Percentiles rank a stretch among this genome's conserved stretches.
phyloP scores from a whole-genome alignment of 176 grass and related monocot species.

The Leersia perrieri region DNA sequence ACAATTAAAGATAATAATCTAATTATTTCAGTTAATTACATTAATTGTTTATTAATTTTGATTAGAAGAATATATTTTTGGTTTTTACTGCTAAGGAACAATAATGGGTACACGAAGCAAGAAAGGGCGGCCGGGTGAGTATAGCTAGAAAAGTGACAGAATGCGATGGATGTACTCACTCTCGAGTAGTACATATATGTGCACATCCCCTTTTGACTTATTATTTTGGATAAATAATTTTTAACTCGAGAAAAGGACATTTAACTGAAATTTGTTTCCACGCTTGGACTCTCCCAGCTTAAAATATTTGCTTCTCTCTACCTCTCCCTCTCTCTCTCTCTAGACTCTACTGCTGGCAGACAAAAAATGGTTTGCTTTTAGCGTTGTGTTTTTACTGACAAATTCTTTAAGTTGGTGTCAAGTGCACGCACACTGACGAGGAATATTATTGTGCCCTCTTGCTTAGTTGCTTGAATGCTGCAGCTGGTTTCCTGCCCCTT shows the following conservation, averaged over 20 bases:
- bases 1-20: too few relatives aligned
- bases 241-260: background rate
- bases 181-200: background rate
- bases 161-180: background rate
- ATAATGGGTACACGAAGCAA: background rate
- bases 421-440: slow-evolving; percentile 28
- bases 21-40: too few relatives aligned
- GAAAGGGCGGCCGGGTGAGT: background rate
- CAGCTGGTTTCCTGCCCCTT: background rate
- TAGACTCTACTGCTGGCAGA: background rate
- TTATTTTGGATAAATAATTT: background rate
- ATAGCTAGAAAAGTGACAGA: background rate
- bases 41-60: too few relatives aligned
- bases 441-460: slow-evolving; percentile 12
- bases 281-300: background rate
- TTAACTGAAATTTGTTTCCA: slow-evolving; percentile 44
- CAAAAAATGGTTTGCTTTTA: background rate
- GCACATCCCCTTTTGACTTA: background rate
- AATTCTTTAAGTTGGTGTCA: background rate
- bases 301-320: background rate
- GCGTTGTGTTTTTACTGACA: background rate
- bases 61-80: too few relatives aligned
- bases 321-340: background rate
- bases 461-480: background rate
- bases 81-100: background rate